phyloP scores from a whole-genome alignment of 495 filamentous ascomycete genomes.

The Aspergillus heteromorphus region DNA sequence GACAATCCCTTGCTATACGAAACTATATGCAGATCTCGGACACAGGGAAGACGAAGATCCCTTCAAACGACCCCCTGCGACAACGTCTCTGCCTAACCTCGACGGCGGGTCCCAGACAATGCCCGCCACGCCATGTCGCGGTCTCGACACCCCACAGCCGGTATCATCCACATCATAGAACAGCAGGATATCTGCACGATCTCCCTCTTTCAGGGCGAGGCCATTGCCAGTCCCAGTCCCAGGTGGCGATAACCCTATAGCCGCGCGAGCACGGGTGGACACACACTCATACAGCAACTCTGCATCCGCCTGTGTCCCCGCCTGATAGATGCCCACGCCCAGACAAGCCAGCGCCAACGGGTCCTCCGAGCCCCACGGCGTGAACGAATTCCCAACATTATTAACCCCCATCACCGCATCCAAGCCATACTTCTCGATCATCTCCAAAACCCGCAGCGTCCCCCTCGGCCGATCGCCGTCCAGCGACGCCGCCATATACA shows the following conservation, averaged over 20 bases:
- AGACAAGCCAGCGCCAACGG: constrained; percentile 58
- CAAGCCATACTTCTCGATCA: constrained; percentile 57
- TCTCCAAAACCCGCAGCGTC: constrained; percentile 56
- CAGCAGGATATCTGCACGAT: constrained; percentile 22
- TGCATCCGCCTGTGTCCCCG: constrained; percentile 54
- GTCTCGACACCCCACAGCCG: constrained; percentile 23
- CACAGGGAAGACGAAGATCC: background rate
- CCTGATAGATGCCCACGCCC: constrained; percentile 64
- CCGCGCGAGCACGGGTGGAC: constrained; percentile 48
- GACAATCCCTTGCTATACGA: background rate
- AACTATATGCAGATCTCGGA: background rate
- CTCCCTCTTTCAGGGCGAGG: constrained; percentile 11
- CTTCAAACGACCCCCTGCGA: constrained; percentile 20
- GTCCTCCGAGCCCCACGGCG: constrained; percentile 68
- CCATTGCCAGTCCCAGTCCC: background rate
- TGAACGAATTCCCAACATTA: constrained; percentile 75
- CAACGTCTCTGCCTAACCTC: constrained; percentile 20
- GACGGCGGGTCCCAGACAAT: constrained; percentile 36
- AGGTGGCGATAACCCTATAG: constrained; percentile 23
- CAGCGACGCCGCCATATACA: constrained; percentile 62
- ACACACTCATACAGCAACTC: constrained; percentile 59
- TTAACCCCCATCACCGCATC: constrained; percentile 64
- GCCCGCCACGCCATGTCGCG: constrained; percentile 28
- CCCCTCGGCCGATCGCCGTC: constrained; percentile 38
- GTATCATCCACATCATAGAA: constrained; percentile 29